Evolutionary conservation across 305 asterid genomes (phyloP).

Genomic region (Nicotiana rustica): DNA sequence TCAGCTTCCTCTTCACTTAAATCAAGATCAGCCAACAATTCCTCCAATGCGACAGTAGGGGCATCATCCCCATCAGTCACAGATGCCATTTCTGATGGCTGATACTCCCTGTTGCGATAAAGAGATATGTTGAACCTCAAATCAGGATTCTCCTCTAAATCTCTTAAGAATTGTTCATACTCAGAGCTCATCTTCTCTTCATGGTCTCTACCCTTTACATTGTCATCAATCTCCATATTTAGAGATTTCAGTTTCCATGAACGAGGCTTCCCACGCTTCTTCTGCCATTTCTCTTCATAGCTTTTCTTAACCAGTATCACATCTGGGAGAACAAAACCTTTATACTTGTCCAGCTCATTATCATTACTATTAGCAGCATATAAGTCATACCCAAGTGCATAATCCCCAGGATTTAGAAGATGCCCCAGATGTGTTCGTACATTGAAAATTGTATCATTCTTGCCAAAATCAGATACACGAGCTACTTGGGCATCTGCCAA

Average conservation of each 20-base stretch:
- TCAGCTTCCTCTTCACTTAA: constrained; percentile 50
- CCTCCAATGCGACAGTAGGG: constrained; percentile 65
- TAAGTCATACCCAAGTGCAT: constrained; percentile 37
- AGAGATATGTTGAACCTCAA: constrained; percentile 63
- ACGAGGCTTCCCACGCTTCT: constrained; percentile 68
- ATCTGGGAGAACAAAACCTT: constrained; percentile 37
- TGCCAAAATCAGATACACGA: constrained; percentile 65
- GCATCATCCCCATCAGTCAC: constrained; percentile 62
- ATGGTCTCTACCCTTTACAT: constrained; percentile 55
- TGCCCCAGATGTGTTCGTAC: constrained; percentile 36
- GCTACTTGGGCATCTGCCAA: constrained; percentile 68
- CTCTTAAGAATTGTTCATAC: constrained; percentile 70
- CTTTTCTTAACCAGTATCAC: constrained; percentile 37
- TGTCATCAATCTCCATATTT: constrained; percentile 64
- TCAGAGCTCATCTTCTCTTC: constrained; percentile 66
- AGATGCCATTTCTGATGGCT: constrained; percentile 71
- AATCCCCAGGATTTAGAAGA: constrained; percentile 34
- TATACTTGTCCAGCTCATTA: constrained; percentile 37
- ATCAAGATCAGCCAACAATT: constrained; percentile 62
- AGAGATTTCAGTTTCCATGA: constrained; percentile 72
- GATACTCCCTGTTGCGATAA: constrained; percentile 63
- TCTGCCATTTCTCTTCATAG: constrained; percentile 60
- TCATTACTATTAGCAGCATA: constrained; percentile 32
- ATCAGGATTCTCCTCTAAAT: constrained; percentile 83
- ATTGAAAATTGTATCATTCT: constrained; percentile 49